phyloP scores from a whole-genome alignment of 2,329 filamentous ascomycete genomes.

The Calonectria pseudoreteaudii region DNA sequence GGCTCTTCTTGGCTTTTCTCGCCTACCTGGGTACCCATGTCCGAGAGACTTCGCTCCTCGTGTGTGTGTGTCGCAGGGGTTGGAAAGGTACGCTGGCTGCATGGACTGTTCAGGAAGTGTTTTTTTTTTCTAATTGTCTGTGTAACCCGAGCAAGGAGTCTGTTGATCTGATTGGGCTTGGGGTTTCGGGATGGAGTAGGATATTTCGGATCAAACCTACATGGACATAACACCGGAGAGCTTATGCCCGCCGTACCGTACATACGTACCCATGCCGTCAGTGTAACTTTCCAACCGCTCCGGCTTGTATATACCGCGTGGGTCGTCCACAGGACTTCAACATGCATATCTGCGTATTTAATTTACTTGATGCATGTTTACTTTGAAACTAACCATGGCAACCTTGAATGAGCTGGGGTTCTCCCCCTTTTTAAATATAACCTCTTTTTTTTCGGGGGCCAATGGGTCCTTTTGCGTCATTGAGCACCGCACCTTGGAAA shows the following conservation, averaged over 20 bases:
- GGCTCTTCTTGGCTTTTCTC: neutral
- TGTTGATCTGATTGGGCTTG: neutral
- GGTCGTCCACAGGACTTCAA: neutral
- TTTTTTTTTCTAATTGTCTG: neutral
- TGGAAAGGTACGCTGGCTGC: neutral
- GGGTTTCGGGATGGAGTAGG: neutral
- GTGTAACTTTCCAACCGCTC: neutral
- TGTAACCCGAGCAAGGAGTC: neutral
- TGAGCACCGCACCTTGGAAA: neutral
- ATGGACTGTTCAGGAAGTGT: neutral
- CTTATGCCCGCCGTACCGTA: neutral
- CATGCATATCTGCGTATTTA: neutral
- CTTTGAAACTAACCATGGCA: neutral
- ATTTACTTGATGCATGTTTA: neutral
- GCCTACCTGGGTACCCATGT: neutral
- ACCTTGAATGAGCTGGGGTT: neutral
- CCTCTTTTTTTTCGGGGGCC: neutral
- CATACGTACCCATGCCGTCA: neutral
- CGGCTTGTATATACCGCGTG: neutral
- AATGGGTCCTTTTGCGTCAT: neutral
- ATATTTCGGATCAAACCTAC: neutral
- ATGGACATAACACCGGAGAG: neutral
- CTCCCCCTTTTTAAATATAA: neutral
- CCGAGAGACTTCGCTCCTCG: neutral
- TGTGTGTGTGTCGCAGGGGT: neutral